Evolutionary conservation across 371 early-diverging fungal genomes (phyloP), one percentile per base, ranked within the genome.

Genomic region (Enteropsectra breve): DNA sequence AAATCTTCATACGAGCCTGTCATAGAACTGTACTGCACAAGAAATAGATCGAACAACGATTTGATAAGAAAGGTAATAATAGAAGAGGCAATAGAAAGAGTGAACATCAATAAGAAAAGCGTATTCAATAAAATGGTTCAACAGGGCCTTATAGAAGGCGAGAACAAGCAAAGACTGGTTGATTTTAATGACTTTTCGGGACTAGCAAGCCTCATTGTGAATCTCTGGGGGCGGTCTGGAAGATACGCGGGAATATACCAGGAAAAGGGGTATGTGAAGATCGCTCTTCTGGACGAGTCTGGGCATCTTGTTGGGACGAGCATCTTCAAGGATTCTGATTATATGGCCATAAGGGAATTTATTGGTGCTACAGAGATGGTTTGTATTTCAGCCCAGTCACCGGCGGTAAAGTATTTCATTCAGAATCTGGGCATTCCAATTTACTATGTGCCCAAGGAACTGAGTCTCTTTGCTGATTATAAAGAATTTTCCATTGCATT

Each of bases 401-500:
- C 65, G 13, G 28, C 8, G 6, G 62, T 64, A 6, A 53, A 33
- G 32, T 66, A 21, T 5, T 21, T 57, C 29, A 32, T 64, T 3
- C 61, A 53, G 6, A 43, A 63, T n/a, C 6, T 57, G 5, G 4
- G 34, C 6, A 13, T 6, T 5, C 24, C 59, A 3, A 5, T 8
- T 4, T 40, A 21, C 3, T 64, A 64, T 34, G 38, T 64, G 5
- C 65, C 65, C 13, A 18, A n/a, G 8, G 3, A 8, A 4, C 30
- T 65, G 5, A 11, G 30, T 18, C 5, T 34, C 3, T 64, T 64
- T 33, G 28, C 29, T n/a, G 59, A 58, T n/a, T 24, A 24, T 24
- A 58, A 64, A 18, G 65, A 64, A 15, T 57, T 64, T 21, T 58
- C 65, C 23, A 58, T 60, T 8, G 24, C 65, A 18, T 64, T 6